A percentile compares a stretch with the other conserved stretches of the same genome.
Conservation (phyloP, 805 yeast species). For the Candida maltosa region DNA sequence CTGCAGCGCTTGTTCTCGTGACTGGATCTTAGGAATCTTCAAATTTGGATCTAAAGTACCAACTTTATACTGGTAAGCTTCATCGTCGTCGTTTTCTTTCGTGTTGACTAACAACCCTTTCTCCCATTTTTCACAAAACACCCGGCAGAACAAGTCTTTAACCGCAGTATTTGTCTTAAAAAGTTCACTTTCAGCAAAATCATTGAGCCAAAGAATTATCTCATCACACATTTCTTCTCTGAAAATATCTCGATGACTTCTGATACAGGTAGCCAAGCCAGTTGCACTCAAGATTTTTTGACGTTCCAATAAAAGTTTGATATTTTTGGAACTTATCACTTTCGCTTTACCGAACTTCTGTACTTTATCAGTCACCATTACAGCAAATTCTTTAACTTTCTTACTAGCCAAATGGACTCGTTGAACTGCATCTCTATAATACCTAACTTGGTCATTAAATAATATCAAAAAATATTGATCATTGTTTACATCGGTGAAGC, state of each 20-base stretch:
- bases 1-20: slow-evolving; percentile 2
- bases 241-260: slow-evolving; percentile 66
- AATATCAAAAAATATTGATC: slow-evolving; percentile 53
- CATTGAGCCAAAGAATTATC: slow-evolving; percentile 62
- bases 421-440: slow-evolving; percentile 69
- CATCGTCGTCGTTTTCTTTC: neutral
- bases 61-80: slow-evolving; percentile 17
- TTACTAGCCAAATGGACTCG: slow-evolving; percentile 62
- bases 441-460: slow-evolving; percentile 79
- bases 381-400: slow-evolving; percentile 61
- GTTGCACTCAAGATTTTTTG: slow-evolving; percentile 58
- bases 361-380: slow-evolving; percentile 65
- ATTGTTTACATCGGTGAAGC: slow-evolving; percentile 31
- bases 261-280: slow-evolving; percentile 63
- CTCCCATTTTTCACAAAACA: slow-evolving; percentile 61
- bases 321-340: slow-evolving; percentile 55
- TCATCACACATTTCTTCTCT: slow-evolving; percentile 80
- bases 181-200: slow-evolving; percentile 52
- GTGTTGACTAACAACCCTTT: slow-evolving; percentile 35
- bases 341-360: slow-evolving; percentile 66
- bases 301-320: slow-evolving; percentile 47
- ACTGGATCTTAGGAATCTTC: slow-evolving; percentile 36
- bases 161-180: slow-evolving; percentile 45
- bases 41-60: slow-evolving; percentile 33
- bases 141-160: slow-evolving; percentile 51